Evolutionary conservation across 345 rosid species (phyloP).

Genomic region (Conringia planisiliqua): DNA sequence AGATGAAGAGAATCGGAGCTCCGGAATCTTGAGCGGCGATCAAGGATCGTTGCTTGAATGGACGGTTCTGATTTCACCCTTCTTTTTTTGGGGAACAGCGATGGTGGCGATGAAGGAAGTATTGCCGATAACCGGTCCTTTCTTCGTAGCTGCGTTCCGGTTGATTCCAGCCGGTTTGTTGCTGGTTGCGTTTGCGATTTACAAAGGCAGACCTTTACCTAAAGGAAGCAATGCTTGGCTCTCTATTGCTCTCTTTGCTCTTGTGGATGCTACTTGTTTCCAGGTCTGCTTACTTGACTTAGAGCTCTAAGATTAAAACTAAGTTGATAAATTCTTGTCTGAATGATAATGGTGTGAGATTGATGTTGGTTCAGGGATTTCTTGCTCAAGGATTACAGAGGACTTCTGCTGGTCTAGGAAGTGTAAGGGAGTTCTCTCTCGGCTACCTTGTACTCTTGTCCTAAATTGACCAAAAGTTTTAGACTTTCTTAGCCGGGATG

Average conservation of each 20-base stretch:
- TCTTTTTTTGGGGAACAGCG: constrained; percentile 97
- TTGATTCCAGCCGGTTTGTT: constrained; percentile 82
- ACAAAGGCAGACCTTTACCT: constrained; percentile 56
- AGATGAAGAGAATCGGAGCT: constrained; percentile 18
- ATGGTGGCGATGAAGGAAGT: constrained; percentile 99
- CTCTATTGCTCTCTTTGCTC: constrained; percentile 75
- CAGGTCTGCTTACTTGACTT: constrained; percentile 44
- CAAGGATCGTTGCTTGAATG: constrained; percentile 39
- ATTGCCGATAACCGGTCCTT: constrained; percentile 75
- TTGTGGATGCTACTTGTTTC: constrained; percentile 82
- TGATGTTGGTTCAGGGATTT: constrained; percentile 57
- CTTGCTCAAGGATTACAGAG: constrained; percentile 86
- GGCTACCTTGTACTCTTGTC: constrained; percentile 3
- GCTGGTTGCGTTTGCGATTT: constrained; percentile 66
- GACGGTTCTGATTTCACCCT: constrained; percentile 79
- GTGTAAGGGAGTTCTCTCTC: constrained; percentile 40
- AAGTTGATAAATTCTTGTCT: neutral
- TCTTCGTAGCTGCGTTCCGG: constrained; percentile 84
- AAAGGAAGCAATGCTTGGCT: constrained; percentile 78
- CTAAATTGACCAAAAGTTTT: neutral
- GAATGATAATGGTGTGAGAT: neutral
- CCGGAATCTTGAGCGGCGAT: constrained; percentile 20
- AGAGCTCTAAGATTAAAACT: neutral
- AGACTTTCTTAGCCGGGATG: neutral
- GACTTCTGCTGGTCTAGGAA: constrained; percentile 94